Evolutionary conservation across 2,329 filamentous ascomycete species (phyloP).

Genomic region (Neofusicoccum ribis): DNA sequence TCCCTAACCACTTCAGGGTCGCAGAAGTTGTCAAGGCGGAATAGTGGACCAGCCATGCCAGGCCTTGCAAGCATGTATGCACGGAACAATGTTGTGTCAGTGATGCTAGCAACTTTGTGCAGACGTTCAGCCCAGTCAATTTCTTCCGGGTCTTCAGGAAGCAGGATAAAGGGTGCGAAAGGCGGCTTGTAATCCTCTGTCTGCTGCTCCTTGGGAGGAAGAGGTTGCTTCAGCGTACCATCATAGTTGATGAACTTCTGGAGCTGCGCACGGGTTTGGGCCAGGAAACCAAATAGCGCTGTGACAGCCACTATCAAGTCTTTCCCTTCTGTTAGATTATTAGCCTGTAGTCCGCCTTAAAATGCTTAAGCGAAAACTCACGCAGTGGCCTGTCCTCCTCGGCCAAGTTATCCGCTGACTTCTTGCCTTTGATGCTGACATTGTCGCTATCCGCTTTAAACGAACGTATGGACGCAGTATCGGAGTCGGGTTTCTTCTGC

Average conservation of each 20-base stretch:
- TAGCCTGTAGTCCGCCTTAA: background rate
- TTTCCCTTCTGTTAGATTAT: constrained; percentile 62
- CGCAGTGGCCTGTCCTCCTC: constrained; percentile 49
- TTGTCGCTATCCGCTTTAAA: constrained; percentile 58
- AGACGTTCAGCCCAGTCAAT: constrained; percentile 70
- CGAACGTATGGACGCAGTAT: constrained; percentile 61
- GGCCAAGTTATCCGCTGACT: constrained; percentile 41
- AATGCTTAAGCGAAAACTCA: constrained; percentile 2
- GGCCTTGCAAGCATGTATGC: constrained; percentile 93
- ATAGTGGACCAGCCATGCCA: constrained; percentile 80
- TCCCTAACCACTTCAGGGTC: constrained; percentile 95
- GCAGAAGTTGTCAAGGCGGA: constrained; percentile 95
- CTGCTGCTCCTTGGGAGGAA: constrained; percentile 47
- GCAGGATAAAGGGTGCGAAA: constrained; percentile 45
- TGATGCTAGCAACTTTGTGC: constrained; percentile 73
- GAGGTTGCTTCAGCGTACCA: constrained; percentile 58
- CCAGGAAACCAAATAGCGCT: constrained; percentile 84
- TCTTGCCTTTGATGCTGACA: constrained; percentile 52
- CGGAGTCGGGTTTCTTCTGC: constrained; percentile 49
- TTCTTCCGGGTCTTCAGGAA: constrained; percentile 35
- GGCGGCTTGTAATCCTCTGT: constrained; percentile 39
- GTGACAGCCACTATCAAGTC: constrained; percentile 79
- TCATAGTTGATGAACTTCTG: constrained; percentile 62
- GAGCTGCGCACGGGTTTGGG: constrained; percentile 71
- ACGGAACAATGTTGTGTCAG: constrained; percentile 92